Conservation (phyloP, 2,329 filamentous ascomycete genomes). For the Trichoderma sp. region DNA sequence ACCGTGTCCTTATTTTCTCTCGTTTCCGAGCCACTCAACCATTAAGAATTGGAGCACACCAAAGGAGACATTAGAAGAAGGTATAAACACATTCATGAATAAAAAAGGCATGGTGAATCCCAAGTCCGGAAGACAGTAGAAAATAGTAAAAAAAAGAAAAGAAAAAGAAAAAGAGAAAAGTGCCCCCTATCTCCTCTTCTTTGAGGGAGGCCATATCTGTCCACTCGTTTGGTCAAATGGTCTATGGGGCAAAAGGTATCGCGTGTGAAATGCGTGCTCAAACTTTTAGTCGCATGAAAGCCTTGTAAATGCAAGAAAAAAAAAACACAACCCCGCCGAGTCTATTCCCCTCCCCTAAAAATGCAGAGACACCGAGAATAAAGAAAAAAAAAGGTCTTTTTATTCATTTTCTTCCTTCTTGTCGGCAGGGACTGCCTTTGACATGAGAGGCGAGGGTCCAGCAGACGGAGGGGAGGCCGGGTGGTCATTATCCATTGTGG, state of each 20-base stretch:
- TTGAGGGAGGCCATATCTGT: constrained; percentile 29
- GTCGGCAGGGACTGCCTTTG: constrained; percentile 58
- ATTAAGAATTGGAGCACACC: constrained; percentile 32
- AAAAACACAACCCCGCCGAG: constrained; percentile 43
- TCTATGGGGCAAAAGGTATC: constrained; percentile 50
- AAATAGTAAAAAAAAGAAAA: neutral
- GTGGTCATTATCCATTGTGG: constrained; percentile 60
- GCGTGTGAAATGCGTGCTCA: constrained; percentile 44
- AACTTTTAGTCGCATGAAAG: constrained; percentile 47
- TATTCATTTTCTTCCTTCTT: constrained; percentile 53
- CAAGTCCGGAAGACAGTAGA: constrained; percentile 26
- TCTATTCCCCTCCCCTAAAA: constrained; percentile 46
- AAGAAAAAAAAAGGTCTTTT: constrained; percentile 33
- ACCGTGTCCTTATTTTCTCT: neutral
- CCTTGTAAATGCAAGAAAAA: constrained; percentile 48
- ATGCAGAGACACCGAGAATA: constrained; percentile 43
- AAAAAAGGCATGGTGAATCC: constrained; percentile 25
- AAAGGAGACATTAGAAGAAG: constrained; percentile 26
- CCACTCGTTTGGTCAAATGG: constrained; percentile 35
- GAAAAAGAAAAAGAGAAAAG: constrained; percentile 10
- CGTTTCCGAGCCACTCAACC: constrained; percentile 24
- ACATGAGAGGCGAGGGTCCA: constrained; percentile 61
- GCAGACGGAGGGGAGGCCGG: constrained; percentile 68
- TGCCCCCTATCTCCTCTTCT: constrained; percentile 32
- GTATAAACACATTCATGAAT: constrained; percentile 32